Conservation (phyloP, 306 rosid genomes). For the Alnus glutinosa region DNA sequence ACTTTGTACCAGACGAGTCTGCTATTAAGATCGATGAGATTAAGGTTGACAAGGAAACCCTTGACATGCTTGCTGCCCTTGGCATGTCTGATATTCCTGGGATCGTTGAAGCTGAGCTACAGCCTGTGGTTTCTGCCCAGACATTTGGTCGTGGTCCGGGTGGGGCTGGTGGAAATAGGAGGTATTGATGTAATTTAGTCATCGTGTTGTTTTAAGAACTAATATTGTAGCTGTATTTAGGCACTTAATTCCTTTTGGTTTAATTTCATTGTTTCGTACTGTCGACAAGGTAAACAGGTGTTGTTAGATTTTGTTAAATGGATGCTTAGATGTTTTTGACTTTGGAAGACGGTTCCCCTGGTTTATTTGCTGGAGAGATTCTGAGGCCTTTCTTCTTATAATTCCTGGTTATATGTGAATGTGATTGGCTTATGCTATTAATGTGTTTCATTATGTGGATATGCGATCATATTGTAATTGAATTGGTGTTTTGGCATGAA, state of each 20-base stretch:
- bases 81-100: constrained; percentile 40
- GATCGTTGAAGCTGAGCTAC: constrained; percentile 33
- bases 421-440: not conserved
- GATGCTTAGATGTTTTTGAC: not conserved
- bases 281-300: not conserved
- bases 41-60: constrained; percentile 39
- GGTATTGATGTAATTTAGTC: constrained; percentile 25
- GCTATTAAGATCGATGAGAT: constrained; percentile 32
- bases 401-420: not conserved
- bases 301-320: not conserved
- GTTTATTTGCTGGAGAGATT: not conserved
- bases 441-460: not conserved
- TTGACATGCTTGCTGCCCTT: constrained; percentile 38
- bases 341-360: not conserved
- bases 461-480: not conserved
- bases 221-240: not conserved
- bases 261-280: not conserved
- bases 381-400: not conserved
- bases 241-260: not conserved
- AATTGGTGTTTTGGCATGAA: not conserved
- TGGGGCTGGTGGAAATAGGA: constrained; percentile 33
- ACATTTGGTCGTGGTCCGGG: constrained; percentile 36
- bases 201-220: not conserved
- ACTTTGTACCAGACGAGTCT: constrained; percentile 45
- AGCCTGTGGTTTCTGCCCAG: constrained; percentile 23